These are phyloP conservation scores for Plantago major DNA, from an alignment of 257 asterid genomes.

Conservation along the genomic window DNA sequence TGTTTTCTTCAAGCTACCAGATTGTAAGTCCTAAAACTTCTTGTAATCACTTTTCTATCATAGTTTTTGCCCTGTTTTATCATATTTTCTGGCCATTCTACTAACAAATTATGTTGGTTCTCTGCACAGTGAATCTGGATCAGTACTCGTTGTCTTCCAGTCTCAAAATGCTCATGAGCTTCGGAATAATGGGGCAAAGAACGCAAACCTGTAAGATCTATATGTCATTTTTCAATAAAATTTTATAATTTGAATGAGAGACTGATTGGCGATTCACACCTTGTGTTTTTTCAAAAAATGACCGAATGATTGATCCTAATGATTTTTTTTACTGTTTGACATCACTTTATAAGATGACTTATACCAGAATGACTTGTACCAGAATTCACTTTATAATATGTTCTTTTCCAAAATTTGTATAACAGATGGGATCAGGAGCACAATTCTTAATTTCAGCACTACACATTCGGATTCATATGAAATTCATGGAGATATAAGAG, in stretches of 20 bases:
- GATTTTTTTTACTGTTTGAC: too few species aligned
- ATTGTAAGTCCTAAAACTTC: constrained; percentile 24
- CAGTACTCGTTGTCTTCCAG: constrained; percentile 11
- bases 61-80: neutral
- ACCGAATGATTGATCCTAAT: too few species aligned
- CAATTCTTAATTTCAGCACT: constrained; percentile 22
- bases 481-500: constrained; percentile 51
- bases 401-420: too few species aligned
- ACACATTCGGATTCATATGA: constrained; percentile 46
- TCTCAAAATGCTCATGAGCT: constrained; percentile 18
- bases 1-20: constrained; percentile 25
- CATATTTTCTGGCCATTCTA: neutral
- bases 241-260: too few species aligned
- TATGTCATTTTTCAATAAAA: neutral
- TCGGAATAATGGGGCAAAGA: neutral
- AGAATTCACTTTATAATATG: too few species aligned
- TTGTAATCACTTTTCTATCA: neutral
- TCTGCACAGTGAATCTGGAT: constrained; percentile 14
- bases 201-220: constrained; percentile 16
- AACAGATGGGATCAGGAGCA: neutral
- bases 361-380: too few species aligned
- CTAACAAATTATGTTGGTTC: neutral
- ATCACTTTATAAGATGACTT: too few species aligned
- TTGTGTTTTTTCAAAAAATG: too few species aligned
- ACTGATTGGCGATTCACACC: too few species aligned